phyloP scores from a whole-genome alignment of 345 rosid genomes.

The Sisymbrium altissimum region DNA sequence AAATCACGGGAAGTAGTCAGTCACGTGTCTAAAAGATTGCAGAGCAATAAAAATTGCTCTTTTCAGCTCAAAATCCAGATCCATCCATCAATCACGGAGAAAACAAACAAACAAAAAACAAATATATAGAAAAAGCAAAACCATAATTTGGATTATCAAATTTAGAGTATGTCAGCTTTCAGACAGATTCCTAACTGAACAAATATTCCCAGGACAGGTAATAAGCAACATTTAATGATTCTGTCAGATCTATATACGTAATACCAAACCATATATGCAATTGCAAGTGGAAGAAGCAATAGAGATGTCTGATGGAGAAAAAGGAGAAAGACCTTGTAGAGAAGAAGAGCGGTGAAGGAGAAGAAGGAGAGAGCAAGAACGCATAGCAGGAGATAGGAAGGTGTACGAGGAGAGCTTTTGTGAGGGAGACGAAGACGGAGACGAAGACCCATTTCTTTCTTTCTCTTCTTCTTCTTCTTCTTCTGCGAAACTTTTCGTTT shows the following conservation, averaged over 20 bases:
- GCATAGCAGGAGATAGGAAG: slow-evolving; percentile 48
- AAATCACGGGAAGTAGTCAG: background rate
- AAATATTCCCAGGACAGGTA: background rate
- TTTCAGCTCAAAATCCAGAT: slow-evolving; percentile 10
- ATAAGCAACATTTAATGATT: background rate
- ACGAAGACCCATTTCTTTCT: slow-evolving; percentile 22
- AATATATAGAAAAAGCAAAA: background rate
- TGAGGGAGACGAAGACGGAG: slow-evolving; percentile 38
- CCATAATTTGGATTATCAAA: background rate
- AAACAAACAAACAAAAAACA: background rate
- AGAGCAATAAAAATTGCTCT: background rate
- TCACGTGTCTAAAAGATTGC: background rate
- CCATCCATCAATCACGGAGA: slow-evolving; percentile 8
- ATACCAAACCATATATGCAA: background rate
- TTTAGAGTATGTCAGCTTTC: background rate
- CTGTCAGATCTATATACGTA: background rate
- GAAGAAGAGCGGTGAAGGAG: slow-evolving; percentile 57
- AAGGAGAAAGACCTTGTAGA: slow-evolving; percentile 59
- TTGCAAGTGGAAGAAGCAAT: background rate
- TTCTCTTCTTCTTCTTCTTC: background rate
- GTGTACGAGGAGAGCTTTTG: slow-evolving; percentile 41
- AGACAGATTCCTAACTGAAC: background rate
- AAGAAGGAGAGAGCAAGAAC: slow-evolving; percentile 48
- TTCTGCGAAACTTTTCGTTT: slow-evolving; percentile 7
- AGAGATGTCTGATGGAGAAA: background rate